Evolutionary conservation across 2,329 filamentous ascomycete species (phyloP), one percentile per base, ranked within the genome.

Genomic region (Neofusicoccum cordaticola): DNA sequence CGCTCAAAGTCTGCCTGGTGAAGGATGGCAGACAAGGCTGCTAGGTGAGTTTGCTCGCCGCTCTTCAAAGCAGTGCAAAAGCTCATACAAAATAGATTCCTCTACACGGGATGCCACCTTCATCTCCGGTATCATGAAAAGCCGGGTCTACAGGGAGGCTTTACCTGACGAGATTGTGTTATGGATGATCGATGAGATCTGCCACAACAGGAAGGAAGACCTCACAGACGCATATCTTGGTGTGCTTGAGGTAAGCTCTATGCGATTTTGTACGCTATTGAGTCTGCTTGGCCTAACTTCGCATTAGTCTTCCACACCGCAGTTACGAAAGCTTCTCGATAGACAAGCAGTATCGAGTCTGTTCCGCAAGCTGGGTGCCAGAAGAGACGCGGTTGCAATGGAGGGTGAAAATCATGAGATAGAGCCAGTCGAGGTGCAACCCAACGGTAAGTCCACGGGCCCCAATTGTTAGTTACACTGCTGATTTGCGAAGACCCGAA

Each of bases 131-230:
- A 79, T 80, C 66, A 75, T 78, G 19, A 70, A 73, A 4, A 74
- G 77, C 44, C 70, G 81, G 15, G 78, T 80, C 50, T 71, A 69
- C 4, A 67, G 72, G 13, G 71, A 75, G 42, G 66, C 72, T 4
- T 68, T 83, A 4, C 78, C 80, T 2, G 68, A 70, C 34, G 75
- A 75, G 37, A 58, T 81, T 5, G 71, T 78, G 4, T 68, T 69
- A 3, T 83, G 81, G 81, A 78, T 82, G 67, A 71, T 79, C 11
- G 71, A 76, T 7, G 73, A 79, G 66, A 68, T 75, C 74, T 66
- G 61, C 70, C 31, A 41, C 17, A 13, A 22, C 61, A 66, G 64
- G 39, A 73, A 71, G 48, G 73, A 77, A 27, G 69, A 72, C 7
- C 68, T 82, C 6, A 76, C 74, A 62, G 68, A 71, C 48, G 77